Evolutionary conservation across 331 rosid genomes (phyloP).

Genomic region (Malus hybrid): DNA sequence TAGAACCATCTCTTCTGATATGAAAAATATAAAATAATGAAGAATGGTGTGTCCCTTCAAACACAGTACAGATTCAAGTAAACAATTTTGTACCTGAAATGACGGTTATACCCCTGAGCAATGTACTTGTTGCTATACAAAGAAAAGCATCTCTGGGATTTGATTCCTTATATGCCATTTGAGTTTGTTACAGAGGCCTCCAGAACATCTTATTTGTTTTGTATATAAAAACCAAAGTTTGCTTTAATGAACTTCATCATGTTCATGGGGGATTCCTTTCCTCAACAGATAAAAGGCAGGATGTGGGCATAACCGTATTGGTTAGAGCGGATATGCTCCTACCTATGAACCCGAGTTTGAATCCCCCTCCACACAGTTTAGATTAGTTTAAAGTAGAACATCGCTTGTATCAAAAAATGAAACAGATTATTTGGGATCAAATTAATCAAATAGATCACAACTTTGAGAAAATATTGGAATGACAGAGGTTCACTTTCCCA

Average conservation of each 20-base stretch:
- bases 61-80: neutral
- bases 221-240: neutral
- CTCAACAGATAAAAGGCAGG: neutral
- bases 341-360: neutral
- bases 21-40: neutral
- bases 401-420: neutral
- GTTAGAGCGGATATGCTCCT: neutral
- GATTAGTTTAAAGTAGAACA: neutral
- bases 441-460: neutral
- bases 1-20: too few relatives aligned
- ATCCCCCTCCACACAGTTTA: neutral
- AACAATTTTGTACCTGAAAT: neutral
- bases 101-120: neutral
- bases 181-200: neutral
- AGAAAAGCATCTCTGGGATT: neutral
- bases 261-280: neutral
- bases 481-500: constrained; percentile 7
- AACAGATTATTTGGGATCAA: too few relatives aligned
- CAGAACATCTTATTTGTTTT: neutral
- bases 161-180: neutral
- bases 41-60: constrained; percentile 32
- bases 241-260: constrained; percentile 1
- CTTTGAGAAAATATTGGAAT: neutral
- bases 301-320: neutral
- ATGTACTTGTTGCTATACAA: neutral